phyloP scores from a whole-genome alignment of 2,329 filamentous ascomycete genomes.

The Botryotinia calthae region DNA sequence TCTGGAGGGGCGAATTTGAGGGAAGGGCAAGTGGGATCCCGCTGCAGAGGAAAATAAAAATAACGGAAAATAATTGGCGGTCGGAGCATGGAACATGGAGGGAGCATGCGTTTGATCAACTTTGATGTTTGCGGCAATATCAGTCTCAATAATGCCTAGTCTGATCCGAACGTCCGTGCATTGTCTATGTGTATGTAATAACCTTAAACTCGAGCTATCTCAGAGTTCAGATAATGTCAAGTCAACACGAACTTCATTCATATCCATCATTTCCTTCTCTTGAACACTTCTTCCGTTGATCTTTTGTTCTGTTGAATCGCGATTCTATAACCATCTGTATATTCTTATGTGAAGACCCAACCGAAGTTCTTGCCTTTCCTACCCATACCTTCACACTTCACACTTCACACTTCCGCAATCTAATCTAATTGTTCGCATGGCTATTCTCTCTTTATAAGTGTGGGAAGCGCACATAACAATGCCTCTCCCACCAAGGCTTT shows the following conservation, averaged over 20 bases:
- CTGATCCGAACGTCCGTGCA: constrained; percentile 1
- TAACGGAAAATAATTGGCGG: not conserved
- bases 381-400: not conserved
- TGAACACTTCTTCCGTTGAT: not conserved
- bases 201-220: not conserved
- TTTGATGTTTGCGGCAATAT: not conserved
- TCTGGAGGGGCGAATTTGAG: not conserved
- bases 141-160: not conserved
- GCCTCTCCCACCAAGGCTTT: constrained; percentile 43
- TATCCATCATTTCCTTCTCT: not conserved
- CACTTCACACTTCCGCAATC: not conserved
- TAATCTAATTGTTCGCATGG: constrained; percentile 27
- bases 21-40: not conserved
- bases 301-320: not conserved
- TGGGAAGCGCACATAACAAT: constrained; percentile 37
- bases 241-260: not conserved
- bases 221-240: not conserved
- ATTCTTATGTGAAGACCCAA: not conserved
- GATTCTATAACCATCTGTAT: not conserved
- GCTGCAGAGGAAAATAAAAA: not conserved
- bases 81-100: not conserved
- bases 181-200: not conserved
- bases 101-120: too few species aligned
- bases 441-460: constrained; percentile 25
- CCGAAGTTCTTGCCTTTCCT: not conserved